These are phyloP conservation scores for Ophiocytium majus DNA, from an alignment of 352 stramenopile species.

Conservation along the genomic window DNA sequence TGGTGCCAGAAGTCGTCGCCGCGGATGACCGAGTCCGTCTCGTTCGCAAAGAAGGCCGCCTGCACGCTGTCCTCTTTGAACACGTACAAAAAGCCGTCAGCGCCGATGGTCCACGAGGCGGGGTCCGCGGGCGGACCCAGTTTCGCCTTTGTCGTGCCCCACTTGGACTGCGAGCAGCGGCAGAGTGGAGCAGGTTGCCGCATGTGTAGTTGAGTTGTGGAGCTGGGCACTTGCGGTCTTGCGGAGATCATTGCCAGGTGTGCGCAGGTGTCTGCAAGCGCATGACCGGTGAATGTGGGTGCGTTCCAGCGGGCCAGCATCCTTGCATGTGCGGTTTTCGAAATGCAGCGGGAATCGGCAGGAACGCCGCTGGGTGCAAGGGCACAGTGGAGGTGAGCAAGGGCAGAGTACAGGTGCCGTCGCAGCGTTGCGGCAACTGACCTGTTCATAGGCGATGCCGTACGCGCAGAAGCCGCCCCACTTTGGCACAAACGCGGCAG, in stretches of 20 bases:
- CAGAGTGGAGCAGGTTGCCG: too few species aligned
- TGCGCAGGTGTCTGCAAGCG: too few species aligned
- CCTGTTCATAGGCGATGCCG: conserved; percentile 1
- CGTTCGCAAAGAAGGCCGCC: background rate
- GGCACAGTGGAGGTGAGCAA: too few species aligned
- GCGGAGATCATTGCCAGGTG: too few species aligned
- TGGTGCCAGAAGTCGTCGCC: background rate
- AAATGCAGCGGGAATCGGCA: too few species aligned
- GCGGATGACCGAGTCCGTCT: background rate
- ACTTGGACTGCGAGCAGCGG: background rate
- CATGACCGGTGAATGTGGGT: too few species aligned
- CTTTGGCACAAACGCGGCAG: background rate
- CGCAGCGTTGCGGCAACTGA: background rate
- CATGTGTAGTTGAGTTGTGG: too few species aligned
- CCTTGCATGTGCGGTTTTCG: too few species aligned
- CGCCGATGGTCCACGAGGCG: background rate
- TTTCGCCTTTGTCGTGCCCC: background rate
- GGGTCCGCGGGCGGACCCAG: background rate
- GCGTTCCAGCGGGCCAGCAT: too few species aligned
- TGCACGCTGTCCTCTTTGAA: background rate
- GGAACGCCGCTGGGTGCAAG: too few species aligned
- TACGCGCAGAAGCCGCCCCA: background rate
- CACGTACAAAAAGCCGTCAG: background rate
- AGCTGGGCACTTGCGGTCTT: too few species aligned
- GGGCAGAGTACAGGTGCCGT: too few species aligned